Conservation (phyloP, 2,329 filamentous ascomycete species). For the Colletotrichum limetticola region DNA sequence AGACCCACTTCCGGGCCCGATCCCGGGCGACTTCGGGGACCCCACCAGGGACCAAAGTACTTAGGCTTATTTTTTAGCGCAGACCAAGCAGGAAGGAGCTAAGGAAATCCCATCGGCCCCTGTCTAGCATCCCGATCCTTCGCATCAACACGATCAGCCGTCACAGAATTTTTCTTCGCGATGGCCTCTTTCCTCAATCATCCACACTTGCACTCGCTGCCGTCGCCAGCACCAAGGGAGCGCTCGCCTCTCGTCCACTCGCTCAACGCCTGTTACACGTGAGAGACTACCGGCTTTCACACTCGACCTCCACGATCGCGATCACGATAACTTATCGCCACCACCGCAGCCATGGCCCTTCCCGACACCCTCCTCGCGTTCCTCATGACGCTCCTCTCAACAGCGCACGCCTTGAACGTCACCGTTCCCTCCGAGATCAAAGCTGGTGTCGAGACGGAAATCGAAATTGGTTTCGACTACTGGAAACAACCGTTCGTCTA, state of each 20-base stretch:
- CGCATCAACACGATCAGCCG: not conserved
- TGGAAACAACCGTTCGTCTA: conserved; percentile 26
- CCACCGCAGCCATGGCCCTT: not conserved
- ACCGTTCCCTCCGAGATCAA: not conserved
- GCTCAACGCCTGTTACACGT: not conserved
- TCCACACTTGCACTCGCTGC: not conserved
- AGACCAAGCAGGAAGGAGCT: not conserved
- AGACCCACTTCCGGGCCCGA: not conserved
- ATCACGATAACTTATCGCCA: not conserved
- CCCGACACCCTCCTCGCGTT: not conserved
- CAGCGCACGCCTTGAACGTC: conserved; percentile 4
- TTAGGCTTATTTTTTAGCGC: not conserved
- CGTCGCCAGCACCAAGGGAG: not conserved
- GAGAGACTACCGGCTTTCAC: not conserved
- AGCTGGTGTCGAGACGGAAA: conserved; percentile 20
- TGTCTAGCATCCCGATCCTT: not conserved
- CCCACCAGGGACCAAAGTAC: not conserved
- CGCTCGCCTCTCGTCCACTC: not conserved
- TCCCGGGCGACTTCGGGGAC: not conserved
- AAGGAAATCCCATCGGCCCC: not conserved
- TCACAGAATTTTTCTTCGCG: not conserved
- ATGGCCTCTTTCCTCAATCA: not conserved
- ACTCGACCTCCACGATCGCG: not conserved
- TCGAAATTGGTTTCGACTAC: conserved; percentile 18
- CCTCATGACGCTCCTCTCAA: not conserved